Base-by-base conservation (phyloP, 257 asterid genomes). In the Solanum tarijense region DNA sequence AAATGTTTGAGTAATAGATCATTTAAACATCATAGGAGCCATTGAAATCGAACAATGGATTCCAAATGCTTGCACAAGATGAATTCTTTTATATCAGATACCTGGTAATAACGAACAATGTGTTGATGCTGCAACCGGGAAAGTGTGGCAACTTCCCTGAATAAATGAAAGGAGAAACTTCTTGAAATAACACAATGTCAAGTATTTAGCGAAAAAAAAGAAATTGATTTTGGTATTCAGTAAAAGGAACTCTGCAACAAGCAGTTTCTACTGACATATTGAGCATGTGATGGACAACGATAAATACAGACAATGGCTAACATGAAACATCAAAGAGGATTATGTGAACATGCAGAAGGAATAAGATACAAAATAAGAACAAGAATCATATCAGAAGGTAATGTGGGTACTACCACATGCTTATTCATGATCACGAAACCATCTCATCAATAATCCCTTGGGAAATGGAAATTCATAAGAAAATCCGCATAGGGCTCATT, bases 71-170 rank as follows among this genome's bases (percentile, higher is more conserved):
- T 20, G 35, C 82, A 85, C 52, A 84, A 36, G 32, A 90, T 25
- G 86, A 87, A 66, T 27, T 82, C n/a, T 81, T 86, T 36, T 58
- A 81, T 86, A 52, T 78, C 82, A 86, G 73, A 82, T 89, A 97
- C 99, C 98, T 97, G 99, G 93, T 96, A 97, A 90, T 97, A 97
- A 69, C 99, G 97, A 29, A 97, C 99, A 78, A 97, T 98, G 88
- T 97, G 99, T 58, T 94, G 98, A 91, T 97, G 99, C 92, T 97
- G 99, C 94, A 97, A 91, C 86, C 98, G 94, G 62, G 99, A 91
- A 90, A 97, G 98, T 31, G 99, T 97, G 46, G 98, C 97, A 79
- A 97, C 99, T 94, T 97, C 99, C 95, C 99, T 97, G 88, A 27
- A 88, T 85, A 87, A 68, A 71, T 84, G 90, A 55, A 87, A 87